A percentile compares a stretch with the other conserved stretches of the same genome.
Conservation (phyloP, 2,329 filamentous ascomycete species). For the Aspergillus spinulosporus region DNA sequence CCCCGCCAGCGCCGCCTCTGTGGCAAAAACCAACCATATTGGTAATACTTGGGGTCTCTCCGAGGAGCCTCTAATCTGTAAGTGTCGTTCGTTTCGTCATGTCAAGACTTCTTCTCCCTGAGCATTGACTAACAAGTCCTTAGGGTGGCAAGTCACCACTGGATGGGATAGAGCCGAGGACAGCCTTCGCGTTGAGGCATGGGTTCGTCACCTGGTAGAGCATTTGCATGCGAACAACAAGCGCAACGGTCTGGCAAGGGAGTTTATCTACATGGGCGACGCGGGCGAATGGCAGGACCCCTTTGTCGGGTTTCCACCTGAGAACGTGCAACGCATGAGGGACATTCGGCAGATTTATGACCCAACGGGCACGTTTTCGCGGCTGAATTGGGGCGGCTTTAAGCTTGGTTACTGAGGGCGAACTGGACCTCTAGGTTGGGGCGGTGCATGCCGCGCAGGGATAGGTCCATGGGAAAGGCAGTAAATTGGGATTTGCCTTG, state of each 20-base stretch:
- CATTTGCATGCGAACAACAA: slow-evolving; percentile 35
- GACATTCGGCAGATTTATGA: slow-evolving; percentile 36
- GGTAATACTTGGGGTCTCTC: slow-evolving; percentile 44
- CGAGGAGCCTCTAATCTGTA: slow-evolving; percentile 34
- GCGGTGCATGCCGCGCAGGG: too few relatives aligned
- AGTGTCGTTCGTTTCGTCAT: slow-evolving; percentile 9
- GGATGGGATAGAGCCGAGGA: slow-evolving; percentile 39
- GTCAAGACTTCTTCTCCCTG: too few relatives aligned
- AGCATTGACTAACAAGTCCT: not conserved
- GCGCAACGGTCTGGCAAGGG: slow-evolving; percentile 31
- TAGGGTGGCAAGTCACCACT: slow-evolving; percentile 44
- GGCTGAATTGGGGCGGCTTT: slow-evolving; percentile 42
- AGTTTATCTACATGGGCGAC: slow-evolving; percentile 44
- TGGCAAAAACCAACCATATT: slow-evolving; percentile 39
- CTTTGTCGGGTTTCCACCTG: slow-evolving; percentile 32
- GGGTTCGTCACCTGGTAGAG: slow-evolving; percentile 32
- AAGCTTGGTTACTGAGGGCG: slow-evolving; percentile 15
- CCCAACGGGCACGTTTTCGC: slow-evolving; percentile 31
- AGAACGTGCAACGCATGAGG: slow-evolving; percentile 38
- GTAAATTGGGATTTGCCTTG: too few relatives aligned
- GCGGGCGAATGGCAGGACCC: slow-evolving; percentile 42
- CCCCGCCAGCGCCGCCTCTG: slow-evolving; percentile 27
- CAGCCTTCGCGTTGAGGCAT: slow-evolving; percentile 39
- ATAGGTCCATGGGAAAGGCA: too few relatives aligned
- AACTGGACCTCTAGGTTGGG: too few relatives aligned